Conservation (phyloP, 306 rosid species). For the Vicia faba region DNA sequence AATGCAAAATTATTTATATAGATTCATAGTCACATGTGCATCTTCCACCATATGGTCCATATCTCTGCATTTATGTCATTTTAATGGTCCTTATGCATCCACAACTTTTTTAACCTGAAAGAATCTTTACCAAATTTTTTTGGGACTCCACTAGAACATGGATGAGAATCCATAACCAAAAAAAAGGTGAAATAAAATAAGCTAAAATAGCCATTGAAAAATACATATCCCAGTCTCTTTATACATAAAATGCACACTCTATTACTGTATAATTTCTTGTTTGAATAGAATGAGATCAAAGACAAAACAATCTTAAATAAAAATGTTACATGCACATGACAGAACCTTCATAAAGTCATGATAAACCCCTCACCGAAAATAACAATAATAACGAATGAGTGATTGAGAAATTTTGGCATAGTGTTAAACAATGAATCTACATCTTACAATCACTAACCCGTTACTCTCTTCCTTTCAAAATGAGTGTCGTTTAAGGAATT, state of each 20-base stretch:
- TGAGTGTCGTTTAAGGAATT: too few species aligned
- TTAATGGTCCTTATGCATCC: not conserved
- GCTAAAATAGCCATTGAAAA: constrained; percentile 48
- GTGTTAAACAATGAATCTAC: constrained; percentile 3
- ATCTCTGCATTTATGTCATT: not conserved
- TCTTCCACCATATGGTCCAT: constrained; percentile 6
- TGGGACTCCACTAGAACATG: not conserved
- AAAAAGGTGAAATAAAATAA: constrained; percentile 31
- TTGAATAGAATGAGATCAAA: too few species aligned
- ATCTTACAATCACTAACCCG: constrained; percentile 33
- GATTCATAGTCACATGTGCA: not conserved
- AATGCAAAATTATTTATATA: not conserved
- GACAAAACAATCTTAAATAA: constrained; percentile 31
- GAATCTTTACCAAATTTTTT: not conserved
- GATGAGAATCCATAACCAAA: constrained; percentile 8
- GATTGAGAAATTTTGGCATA: constrained; percentile 25
- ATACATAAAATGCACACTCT: constrained; percentile 63
- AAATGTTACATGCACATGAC: constrained; percentile 13
- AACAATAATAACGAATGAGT: constrained; percentile 7
- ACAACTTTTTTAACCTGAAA: not conserved
- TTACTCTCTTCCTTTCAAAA: too few species aligned
- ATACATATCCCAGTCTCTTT: constrained; percentile 64
- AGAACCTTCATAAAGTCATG: constrained; percentile 19
- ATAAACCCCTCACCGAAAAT: constrained; percentile 29
- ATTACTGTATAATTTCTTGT: constrained; percentile 42